Conservation (phyloP, 495 filamentous ascomycete species). For the Pseudomonodictys pantanalensis region DNA sequence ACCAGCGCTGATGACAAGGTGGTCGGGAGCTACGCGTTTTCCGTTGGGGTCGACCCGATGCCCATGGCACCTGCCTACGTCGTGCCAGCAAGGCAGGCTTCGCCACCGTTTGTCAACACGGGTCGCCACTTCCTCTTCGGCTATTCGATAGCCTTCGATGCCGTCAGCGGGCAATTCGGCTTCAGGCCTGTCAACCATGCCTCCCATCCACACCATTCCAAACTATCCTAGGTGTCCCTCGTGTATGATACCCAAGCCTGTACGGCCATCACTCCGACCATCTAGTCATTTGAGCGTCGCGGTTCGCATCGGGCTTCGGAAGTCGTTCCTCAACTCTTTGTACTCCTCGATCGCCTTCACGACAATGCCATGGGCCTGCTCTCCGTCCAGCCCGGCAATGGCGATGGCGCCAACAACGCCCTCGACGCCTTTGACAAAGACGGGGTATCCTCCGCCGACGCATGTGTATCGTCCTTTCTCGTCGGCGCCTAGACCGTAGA, state of each 20-base stretch:
- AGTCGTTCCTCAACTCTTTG: constrained; percentile 26
- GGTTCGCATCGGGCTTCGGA: constrained; percentile 21
- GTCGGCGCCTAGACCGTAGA: constrained; percentile 51
- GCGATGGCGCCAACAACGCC: constrained; percentile 70
- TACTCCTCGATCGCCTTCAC: constrained; percentile 60
- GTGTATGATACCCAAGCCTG: no score
- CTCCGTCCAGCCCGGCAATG: constrained; percentile 71
- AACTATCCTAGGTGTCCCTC: no score
- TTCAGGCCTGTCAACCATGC: constrained; percentile 5
- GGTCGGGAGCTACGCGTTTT: constrained; percentile 10
- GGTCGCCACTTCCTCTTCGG: constrained; percentile 21
- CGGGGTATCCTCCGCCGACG: constrained; percentile 70
- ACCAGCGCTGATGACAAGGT: background rate
- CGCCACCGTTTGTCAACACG: constrained; percentile 19
- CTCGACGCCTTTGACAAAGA: constrained; percentile 67
- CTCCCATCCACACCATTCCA: no score
- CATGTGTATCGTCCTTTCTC: constrained; percentile 64
- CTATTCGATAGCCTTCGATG: constrained; percentile 25
- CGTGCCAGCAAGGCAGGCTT: constrained; percentile 9
- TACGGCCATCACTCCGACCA: background rate
- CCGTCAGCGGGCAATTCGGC: constrained; percentile 19
- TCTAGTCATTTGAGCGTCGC: constrained; percentile 17
- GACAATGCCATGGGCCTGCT: constrained; percentile 74
- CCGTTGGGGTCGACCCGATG: constrained; percentile 6
- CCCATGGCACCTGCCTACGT: constrained; percentile 6